Evolutionary conservation across 2,329 filamentous ascomycete genomes (phyloP).

Genomic region (Fusarium mangiferae): DNA sequence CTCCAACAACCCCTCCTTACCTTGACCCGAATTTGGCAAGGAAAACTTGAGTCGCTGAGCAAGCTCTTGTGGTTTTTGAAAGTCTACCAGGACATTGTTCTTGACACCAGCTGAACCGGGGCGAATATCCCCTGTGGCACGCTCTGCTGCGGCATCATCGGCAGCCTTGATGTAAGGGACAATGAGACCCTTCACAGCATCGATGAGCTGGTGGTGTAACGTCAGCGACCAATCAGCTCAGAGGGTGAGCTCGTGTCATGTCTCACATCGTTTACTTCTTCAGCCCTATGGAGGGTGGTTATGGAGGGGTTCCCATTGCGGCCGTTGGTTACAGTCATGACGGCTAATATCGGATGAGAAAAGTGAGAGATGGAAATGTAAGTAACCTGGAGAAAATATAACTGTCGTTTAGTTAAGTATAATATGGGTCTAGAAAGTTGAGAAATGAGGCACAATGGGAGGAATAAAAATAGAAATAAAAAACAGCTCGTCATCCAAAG

Average conservation of each 20-base stretch:
- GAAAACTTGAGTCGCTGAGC: constrained; percentile 65
- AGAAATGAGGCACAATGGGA: neutral
- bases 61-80: constrained; percentile 67
- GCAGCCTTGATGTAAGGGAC: constrained; percentile 77
- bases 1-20: constrained; percentile 78
- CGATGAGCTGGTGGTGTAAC: constrained; percentile 66
- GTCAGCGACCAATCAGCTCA: constrained; percentile 37
- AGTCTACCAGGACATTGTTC: constrained; percentile 71
- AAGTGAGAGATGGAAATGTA: neutral
- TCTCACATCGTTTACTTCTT: constrained; percentile 48
- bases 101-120: constrained; percentile 51
- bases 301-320: constrained; percentile 36
- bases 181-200: constrained; percentile 73
- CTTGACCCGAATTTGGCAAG: constrained; percentile 68
- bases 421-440: neutral
- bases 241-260: neutral
- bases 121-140: constrained; percentile 61
- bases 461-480: neutral
- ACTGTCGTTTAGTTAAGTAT: neutral
- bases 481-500: neutral
- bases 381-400: neutral
- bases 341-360: constrained; percentile 18
- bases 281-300: constrained; percentile 46
- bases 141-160: constrained; percentile 68
- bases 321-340: constrained; percentile 44